Evolutionary conservation across 2,329 filamentous ascomycete species (phyloP).

Genomic region (Hypomyces perniciosus): DNA sequence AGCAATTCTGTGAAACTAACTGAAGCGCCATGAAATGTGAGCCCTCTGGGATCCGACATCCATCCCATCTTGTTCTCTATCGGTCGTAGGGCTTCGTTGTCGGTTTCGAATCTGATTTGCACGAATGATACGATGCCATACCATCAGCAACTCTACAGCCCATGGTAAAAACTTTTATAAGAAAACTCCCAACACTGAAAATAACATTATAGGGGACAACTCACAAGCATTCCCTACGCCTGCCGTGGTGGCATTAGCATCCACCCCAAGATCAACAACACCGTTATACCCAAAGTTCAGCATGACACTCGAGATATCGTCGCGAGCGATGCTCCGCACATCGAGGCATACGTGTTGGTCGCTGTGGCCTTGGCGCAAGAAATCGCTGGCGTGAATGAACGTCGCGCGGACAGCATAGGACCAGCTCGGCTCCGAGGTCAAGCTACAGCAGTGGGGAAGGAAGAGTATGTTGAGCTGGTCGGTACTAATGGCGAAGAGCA

Average conservation of each 20-base stretch:
- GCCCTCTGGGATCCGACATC: conserved; percentile 28
- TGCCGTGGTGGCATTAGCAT: conserved; percentile 25
- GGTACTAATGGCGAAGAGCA: conserved; percentile 26
- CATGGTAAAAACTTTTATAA: not conserved
- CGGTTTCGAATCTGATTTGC: not conserved
- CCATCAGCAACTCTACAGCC: not conserved
- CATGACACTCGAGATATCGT: conserved; percentile 23
- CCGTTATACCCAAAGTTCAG: conserved; percentile 35
- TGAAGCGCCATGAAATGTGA: no score
- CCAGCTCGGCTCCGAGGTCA: conserved; percentile 32
- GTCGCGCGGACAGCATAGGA: conserved; percentile 30
- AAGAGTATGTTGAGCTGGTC: conserved; percentile 31
- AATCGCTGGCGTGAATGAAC: conserved; percentile 35
- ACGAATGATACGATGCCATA: not conserved
- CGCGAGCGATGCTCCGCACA: conserved; percentile 30
- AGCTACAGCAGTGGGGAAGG: conserved; percentile 23
- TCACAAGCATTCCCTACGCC: not conserved
- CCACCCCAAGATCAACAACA: conserved; percentile 30
- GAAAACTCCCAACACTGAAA: not conserved
- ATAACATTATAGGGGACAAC: not conserved
- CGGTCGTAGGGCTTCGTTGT: not conserved
- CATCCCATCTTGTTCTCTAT: conserved; percentile 40
- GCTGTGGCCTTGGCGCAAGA: conserved; percentile 33
- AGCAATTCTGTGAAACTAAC: no score
- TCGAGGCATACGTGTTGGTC: conserved; percentile 33